A percentile compares a stretch with the other conserved stretches of the same genome.
phyloP scores from a whole-genome alignment of 225 moss, liverwort and hornwort genomes.

The Physcomitrium patens region DNA sequence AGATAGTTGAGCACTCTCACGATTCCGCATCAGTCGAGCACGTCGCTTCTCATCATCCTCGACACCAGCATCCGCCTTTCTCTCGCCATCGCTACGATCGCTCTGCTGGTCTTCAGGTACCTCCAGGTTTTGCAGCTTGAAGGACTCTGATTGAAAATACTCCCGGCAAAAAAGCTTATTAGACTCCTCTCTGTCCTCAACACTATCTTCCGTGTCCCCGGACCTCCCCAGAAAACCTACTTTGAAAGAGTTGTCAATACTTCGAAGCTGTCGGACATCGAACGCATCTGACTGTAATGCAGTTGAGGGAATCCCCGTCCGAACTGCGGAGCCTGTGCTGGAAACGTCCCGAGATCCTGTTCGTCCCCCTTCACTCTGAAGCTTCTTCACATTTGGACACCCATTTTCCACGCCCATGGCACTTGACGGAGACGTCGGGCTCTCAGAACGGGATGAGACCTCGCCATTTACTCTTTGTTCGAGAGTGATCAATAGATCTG shows the following conservation, averaged over 20 bases:
- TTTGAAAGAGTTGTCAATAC: conserved; percentile 35
- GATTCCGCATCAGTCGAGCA: conserved; percentile 53
- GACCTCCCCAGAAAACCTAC: conserved; percentile 43
- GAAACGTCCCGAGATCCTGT: conserved; percentile 21
- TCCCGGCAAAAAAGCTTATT: conserved; percentile 26
- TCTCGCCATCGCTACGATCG: conserved; percentile 45
- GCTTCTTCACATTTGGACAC: not conserved
- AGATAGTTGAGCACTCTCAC: conserved; percentile 62
- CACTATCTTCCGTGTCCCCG: conserved; percentile 28
- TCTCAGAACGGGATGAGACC: conserved; percentile 35
- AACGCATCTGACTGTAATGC: conserved; percentile 34
- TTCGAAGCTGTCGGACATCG: conserved; percentile 41
- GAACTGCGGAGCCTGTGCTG: conserved; percentile 13
- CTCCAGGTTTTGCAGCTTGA: conserved; percentile 33
- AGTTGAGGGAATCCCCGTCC: conserved; percentile 8
- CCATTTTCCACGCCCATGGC: not conserved
- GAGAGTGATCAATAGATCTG: conserved; percentile 14
- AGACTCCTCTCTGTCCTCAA: conserved; percentile 28
- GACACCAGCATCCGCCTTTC: conserved; percentile 41
- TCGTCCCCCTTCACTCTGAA: conserved; percentile 35
- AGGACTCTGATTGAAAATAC: conserved; percentile 36
- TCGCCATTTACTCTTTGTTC: conserved; percentile 36
- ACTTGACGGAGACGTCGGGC: conserved; percentile 32
- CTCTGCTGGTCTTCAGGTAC: conserved; percentile 50
- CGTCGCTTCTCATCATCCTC: conserved; percentile 58